Percentiles rank a stretch among this genome's conserved stretches.
These are phyloP conservation scores for Euphorbia schlechtendalii DNA, from an alignment of 441 rosid species.

Conservation along the genomic window DNA sequence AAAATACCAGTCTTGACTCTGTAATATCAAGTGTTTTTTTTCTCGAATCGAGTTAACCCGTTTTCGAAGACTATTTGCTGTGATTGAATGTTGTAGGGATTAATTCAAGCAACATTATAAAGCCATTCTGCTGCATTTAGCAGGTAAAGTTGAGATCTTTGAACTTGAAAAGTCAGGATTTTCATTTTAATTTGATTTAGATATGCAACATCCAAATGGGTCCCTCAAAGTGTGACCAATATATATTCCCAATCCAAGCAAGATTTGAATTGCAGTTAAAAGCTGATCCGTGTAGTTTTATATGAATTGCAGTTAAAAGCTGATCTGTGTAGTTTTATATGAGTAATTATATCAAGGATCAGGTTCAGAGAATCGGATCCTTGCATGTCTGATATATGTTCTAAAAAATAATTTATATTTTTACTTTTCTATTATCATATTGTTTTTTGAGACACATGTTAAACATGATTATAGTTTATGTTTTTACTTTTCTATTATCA, in stretches of 20 bases:
- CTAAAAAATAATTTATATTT: no score
- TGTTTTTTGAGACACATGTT: no score
- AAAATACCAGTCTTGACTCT: slow-evolving; percentile 20
- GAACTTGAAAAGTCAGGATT: not conserved
- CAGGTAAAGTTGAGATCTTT: not conserved
- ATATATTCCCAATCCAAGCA: not conserved
- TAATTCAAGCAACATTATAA: not conserved
- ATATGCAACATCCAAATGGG: not conserved
- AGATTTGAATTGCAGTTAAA: slow-evolving; percentile 9
- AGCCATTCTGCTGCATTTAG: not conserved
- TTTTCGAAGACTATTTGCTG: not conserved
- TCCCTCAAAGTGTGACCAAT: not conserved
- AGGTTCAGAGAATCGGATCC: no score
- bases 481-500: no score
- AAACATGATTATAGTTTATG: no score
- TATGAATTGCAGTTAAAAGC: slow-evolving; percentile 10
- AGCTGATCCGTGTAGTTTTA: not conserved
- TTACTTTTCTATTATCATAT: no score
- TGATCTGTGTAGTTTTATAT: not conserved
- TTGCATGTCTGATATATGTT: no score
- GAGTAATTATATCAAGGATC: no score
- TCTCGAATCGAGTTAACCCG: no score
- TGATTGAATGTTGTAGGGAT: slow-evolving; percentile 9
- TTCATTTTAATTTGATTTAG: not conserved
- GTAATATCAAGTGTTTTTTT: slow-evolving; percentile 13